Conservation (phyloP, 352 stramenopile genomes). For the Phytophthora idaei region DNA sequence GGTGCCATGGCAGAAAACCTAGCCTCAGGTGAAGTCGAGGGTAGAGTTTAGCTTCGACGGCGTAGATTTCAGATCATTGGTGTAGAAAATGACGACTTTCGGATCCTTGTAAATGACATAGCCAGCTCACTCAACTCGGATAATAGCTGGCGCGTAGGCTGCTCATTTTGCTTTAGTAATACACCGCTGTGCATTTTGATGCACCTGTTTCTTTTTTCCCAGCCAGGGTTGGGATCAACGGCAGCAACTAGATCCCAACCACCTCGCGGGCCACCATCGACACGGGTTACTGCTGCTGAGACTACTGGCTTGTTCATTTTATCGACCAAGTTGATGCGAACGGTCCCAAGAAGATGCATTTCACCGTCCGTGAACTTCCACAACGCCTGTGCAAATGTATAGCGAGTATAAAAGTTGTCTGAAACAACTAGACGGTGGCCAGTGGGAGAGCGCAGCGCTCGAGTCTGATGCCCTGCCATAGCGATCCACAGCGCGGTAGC, state of each 20-base stretch:
- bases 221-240: conserved; percentile 2
- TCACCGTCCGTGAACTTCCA: conserved; percentile 19
- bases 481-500: conserved; percentile 10
- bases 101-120: conserved; percentile 27
- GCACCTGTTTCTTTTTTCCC: background rate
- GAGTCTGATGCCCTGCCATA: conserved; percentile 11
- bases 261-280: background rate
- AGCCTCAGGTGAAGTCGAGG: conserved; percentile 2
- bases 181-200: conserved; percentile 9
- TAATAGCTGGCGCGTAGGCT: background rate
- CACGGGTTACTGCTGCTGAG: background rate
- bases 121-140: background rate
- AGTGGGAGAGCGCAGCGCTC: background rate
- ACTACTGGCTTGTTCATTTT: conserved; percentile 21
- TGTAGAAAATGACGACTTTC: conserved; percentile 24
- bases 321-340: conserved; percentile 21
- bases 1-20: conserved; percentile 13
- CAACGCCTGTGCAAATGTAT: conserved; percentile 16
- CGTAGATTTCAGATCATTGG: conserved; percentile 18
- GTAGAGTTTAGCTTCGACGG: background rate
- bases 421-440: conserved; percentile 14
- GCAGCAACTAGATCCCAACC: conserved; percentile 13
- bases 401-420: conserved; percentile 19
- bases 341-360: conserved; percentile 9
- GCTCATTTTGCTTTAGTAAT: background rate